A percentile compares a stretch with the other conserved stretches of the same genome.
These are phyloP conservation scores for Kalaharituber pfeilii DNA, from an alignment of 2,329 filamentous ascomycete genomes.

Conservation along the genomic window DNA sequence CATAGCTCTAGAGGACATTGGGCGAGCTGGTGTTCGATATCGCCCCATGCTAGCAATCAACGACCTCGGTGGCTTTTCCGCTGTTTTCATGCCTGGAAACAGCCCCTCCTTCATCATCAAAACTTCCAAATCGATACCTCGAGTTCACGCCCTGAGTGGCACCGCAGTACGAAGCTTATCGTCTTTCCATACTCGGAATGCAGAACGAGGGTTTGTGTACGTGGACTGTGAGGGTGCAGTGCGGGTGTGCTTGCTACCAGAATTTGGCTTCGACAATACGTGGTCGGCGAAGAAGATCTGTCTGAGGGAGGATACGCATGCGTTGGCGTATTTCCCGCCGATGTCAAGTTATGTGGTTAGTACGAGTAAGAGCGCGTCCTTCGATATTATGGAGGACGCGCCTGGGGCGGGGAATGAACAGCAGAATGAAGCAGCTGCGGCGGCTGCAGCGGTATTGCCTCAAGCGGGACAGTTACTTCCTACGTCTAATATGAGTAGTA, in stretches of 20 bases:
- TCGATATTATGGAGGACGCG: slow-evolving; percentile 73
- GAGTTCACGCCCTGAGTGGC: slow-evolving; percentile 55
- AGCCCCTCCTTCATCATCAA: slow-evolving; percentile 72
- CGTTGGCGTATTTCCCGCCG: slow-evolving; percentile 58
- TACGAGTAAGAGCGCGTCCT: slow-evolving; percentile 49
- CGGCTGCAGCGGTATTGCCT: slow-evolving; percentile 5
- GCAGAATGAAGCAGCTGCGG: slow-evolving; percentile 6
- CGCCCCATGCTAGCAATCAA: slow-evolving; percentile 40
- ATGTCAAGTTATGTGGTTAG: slow-evolving; percentile 61
- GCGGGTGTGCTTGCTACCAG: slow-evolving; percentile 55
- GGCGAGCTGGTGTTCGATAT: slow-evolving; percentile 24
- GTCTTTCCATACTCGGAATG: slow-evolving; percentile 57
- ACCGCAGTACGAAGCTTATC: slow-evolving; percentile 53
- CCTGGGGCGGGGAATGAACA: slow-evolving; percentile 5
- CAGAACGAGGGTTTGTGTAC: slow-evolving; percentile 69
- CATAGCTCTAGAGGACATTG: slow-evolving; percentile 29
- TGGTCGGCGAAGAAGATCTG: slow-evolving; percentile 57
- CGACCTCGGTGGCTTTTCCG: slow-evolving; percentile 59
- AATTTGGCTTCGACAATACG: slow-evolving; percentile 56
- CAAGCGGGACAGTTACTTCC: slow-evolving; percentile 37
- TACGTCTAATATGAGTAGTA: slow-evolving; percentile 47
- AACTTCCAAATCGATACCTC: slow-evolving; percentile 58
- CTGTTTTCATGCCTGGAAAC: slow-evolving; percentile 64
- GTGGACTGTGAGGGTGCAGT: slow-evolving; percentile 55
- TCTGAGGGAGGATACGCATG: slow-evolving; percentile 51